A percentile compares a stretch with the other conserved stretches of the same genome.
Conservation (phyloP, 768 basidiomycete genomes). For the Atractiella rhizophila region DNA sequence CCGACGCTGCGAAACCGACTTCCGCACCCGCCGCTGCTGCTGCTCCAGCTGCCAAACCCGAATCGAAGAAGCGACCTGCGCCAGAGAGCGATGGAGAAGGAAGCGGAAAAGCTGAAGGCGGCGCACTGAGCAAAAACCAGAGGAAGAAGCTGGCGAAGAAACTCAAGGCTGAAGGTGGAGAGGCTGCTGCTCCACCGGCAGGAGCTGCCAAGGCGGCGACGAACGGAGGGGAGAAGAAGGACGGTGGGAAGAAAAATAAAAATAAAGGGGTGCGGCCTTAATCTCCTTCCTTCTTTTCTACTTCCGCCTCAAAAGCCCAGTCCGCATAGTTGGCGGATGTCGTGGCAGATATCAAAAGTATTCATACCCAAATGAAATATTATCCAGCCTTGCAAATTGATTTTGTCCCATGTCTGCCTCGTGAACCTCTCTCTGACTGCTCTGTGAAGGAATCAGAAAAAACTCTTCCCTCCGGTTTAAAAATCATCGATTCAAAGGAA, state of each 20-base stretch:
- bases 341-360: conserved; percentile 7
- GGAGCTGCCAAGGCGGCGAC: conserved; percentile 4
- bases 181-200: conserved; percentile 9
- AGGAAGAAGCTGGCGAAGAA: conserved; percentile 28
- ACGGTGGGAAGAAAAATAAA: conserved; percentile 23
- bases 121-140: conserved; percentile 22
- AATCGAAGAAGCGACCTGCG: conserved; percentile 9
- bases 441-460: conserved; percentile 13
- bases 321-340: not conserved
- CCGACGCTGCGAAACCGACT: too few species aligned
- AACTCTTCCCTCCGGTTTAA: conserved; percentile 41
- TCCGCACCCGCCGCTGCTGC: not conserved
- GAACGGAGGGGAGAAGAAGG: conserved; percentile 17
- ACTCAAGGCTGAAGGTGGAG: conserved; percentile 10
- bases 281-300: not conserved
- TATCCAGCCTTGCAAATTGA: conserved; percentile 3
- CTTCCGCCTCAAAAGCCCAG: not conserved
- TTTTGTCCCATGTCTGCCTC: conserved; percentile 5
- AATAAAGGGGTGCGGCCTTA: conserved; percentile 17
- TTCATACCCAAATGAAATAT: conserved; percentile 8
- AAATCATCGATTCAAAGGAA: conserved; percentile 45
- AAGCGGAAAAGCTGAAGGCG: conserved; percentile 24
- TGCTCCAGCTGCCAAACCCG: conserved; percentile 5
- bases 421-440: not conserved
- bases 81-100: conserved; percentile 6